Percentiles rank a stretch among this genome's conserved stretches.
These are phyloP conservation scores for Chondrostereum purpureum DNA, from an alignment of 1,284 basidiomycete species.

Conservation along the genomic window DNA sequence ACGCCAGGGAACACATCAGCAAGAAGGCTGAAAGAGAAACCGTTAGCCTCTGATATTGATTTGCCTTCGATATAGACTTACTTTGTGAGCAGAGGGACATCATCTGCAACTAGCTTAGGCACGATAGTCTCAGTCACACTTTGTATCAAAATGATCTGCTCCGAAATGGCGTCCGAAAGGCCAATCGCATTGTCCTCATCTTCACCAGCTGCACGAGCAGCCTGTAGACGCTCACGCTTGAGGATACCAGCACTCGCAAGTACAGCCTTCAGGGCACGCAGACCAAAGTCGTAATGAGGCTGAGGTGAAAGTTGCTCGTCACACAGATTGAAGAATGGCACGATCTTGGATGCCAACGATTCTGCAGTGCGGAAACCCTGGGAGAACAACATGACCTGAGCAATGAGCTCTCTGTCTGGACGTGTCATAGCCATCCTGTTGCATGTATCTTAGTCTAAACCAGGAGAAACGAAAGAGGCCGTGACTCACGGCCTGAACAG, in stretches of 20 bases:
- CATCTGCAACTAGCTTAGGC: conserved; percentile 95
- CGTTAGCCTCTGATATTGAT: conserved; percentile 7
- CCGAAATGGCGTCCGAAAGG: conserved; percentile 68
- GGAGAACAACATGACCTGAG: conserved; percentile 98
- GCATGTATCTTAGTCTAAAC: conserved; percentile 5
- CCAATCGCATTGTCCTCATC: conserved; percentile 41
- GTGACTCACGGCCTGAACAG: conserved; percentile 82
- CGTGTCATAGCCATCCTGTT: conserved; percentile 97
- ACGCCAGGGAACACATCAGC: conserved; percentile 98
- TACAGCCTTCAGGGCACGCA: conserved; percentile 96
- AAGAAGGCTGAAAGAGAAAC: conserved; percentile 59
- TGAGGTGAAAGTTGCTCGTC: conserved; percentile 95
- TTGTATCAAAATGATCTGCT: conserved; percentile 97
- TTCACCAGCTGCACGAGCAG: conserved; percentile 28
- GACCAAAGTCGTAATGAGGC: conserved; percentile 98
- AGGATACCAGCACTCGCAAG: conserved; percentile 95
- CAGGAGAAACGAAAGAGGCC: conserved; percentile 1
- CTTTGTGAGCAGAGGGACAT: conserved; percentile 92
- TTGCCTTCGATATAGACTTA: conserved; percentile 31
- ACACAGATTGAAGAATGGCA: conserved; percentile 99
- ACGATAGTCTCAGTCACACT: conserved; percentile 99
- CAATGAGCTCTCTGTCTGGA: conserved; percentile 96
- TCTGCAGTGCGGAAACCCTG: conserved; percentile 99
- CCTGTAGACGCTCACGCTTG: conserved; percentile 83
- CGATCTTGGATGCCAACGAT: conserved; percentile 92